phyloP scores from a whole-genome alignment of 495 filamentous ascomycete genomes.

The Penicillium silybi region DNA sequence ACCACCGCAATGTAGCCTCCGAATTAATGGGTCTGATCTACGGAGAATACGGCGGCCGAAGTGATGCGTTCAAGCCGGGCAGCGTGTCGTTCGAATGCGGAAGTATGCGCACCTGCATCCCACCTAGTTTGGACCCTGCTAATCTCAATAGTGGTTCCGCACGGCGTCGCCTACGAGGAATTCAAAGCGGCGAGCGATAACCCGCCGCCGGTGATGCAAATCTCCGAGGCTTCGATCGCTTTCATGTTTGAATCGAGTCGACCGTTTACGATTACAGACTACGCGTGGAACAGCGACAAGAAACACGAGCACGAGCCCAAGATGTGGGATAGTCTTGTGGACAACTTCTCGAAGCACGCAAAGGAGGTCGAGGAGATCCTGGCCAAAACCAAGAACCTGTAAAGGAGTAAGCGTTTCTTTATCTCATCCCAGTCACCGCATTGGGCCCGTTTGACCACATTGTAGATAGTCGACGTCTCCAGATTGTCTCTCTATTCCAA shows the following conservation, averaged over 20 bases:
- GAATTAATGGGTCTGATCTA: conserved; percentile 53
- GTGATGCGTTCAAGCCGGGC: conserved; percentile 55
- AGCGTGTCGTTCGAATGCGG: conserved; percentile 56
- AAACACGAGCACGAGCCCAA: conserved; percentile 54
- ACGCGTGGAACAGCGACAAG: conserved; percentile 50
- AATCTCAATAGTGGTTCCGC: conserved; percentile 41
- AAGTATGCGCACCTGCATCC: conserved; percentile 23
- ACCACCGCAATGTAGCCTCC: conserved; percentile 47
- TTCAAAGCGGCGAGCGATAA: conserved; percentile 55
- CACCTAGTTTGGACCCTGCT: neutral
- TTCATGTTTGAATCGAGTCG: conserved; percentile 60
- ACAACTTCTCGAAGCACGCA: conserved; percentile 43
- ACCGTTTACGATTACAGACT: conserved; percentile 50
- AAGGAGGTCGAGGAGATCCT: conserved; percentile 45
- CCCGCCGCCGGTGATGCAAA: conserved; percentile 41
- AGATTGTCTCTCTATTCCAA: too few species aligned
- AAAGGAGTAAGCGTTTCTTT: too few species aligned
- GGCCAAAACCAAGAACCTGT: conserved; percentile 14
- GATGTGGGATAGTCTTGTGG: conserved; percentile 54
- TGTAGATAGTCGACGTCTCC: neutral
- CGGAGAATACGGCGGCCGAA: conserved; percentile 51
- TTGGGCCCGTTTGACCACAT: neutral
- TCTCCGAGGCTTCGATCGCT: conserved; percentile 46
- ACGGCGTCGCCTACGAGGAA: conserved; percentile 60
- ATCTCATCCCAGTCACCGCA: neutral